Base-by-base conservation (phyloP, 352 stramenopile species). In the Thraustochytrium striatum region DNA sequence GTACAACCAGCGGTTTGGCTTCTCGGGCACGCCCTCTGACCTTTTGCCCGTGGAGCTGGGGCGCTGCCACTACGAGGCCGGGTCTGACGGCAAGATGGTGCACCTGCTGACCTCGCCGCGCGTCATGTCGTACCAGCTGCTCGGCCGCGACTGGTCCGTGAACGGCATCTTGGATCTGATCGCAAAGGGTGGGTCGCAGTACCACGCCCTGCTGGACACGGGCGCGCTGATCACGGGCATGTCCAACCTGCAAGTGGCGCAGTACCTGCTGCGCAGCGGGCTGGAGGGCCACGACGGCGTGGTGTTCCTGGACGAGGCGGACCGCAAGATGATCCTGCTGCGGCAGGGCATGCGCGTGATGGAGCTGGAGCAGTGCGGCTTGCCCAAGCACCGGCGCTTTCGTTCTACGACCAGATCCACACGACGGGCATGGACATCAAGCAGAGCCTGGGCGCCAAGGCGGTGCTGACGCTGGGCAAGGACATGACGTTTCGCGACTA, bases 21-120 rank as follows among this genome's bases (percentile, higher is more conserved):
- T 99, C 85, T 98, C 93, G 52, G 97, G 97, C 62, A 99, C 97
- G 7, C 96, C 97, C 19, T 98, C 93, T 62, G 97, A 99, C 85
- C 85, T 99, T 47, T 83, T 99, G n/a, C 97, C 97, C 21, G 93
- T 99, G 86, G 96, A 99, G 87, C 85, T 99, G 61, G 96, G 96
- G 35, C 92, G 96, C 69, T 99, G 96, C 79, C 93, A 96, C 72
- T 99, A 98, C 81, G 96, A 99, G 81, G 93, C 96, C 52, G 93
- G 95, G 47, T 97, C 96, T 61, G 97, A 99, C 83, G 97, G 95
- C 55, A 97, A 96, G 75, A 99, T 99, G 85, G 95, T 99, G 83
- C 86, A 98, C 81, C 94, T 94, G 38, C 87, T 99, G 38, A 98
- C 95, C 7, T 96, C 93, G 78, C 85, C 92, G 38, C 3, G 61